Conservation (phyloP, 768 basidiomycete genomes). For the Xerocomellus amylosporus region DNA sequence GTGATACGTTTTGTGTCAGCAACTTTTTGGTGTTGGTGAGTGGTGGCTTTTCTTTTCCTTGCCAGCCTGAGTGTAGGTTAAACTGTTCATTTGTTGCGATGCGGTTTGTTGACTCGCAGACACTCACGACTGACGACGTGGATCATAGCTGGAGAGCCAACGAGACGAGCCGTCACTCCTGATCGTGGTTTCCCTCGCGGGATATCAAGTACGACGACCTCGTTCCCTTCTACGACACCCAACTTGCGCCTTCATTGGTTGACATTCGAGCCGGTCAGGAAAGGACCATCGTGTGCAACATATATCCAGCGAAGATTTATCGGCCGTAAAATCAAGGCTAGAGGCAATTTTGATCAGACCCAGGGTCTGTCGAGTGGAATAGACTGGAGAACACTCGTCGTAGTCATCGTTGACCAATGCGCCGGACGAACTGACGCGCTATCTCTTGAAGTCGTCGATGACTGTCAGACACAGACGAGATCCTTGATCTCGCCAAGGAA, state of each 20-base stretch:
- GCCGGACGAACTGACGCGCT: constrained; percentile 25
- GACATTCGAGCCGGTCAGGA: constrained; percentile 21
- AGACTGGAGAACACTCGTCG: constrained; percentile 35
- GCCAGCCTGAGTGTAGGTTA: no score
- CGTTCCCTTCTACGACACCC: constrained; percentile 38
- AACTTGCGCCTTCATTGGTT: constrained; percentile 32
- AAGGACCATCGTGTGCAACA: constrained; percentile 31
- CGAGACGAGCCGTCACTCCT: neutral
- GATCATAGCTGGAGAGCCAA: neutral
- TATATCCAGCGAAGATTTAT: constrained; percentile 26
- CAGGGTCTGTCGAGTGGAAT: constrained; percentile 23
- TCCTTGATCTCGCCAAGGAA: constrained; percentile 9
- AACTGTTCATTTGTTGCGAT: no score
- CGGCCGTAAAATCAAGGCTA: constrained; percentile 2
- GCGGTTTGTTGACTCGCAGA: no score
- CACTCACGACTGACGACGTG: neutral
- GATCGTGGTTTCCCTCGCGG: constrained; percentile 1
- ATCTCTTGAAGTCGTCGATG: constrained; percentile 19
- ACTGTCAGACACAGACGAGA: neutral
- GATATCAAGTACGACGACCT: constrained; percentile 4
- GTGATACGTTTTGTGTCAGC: no score
- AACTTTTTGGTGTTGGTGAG: no score
- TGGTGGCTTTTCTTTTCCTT: no score
- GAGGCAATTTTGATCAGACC: constrained; percentile 12
- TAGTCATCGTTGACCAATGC: constrained; percentile 31